Conservation (phyloP, 768 basidiomycete species). For the Macrolepiota fuliginosa region DNA sequence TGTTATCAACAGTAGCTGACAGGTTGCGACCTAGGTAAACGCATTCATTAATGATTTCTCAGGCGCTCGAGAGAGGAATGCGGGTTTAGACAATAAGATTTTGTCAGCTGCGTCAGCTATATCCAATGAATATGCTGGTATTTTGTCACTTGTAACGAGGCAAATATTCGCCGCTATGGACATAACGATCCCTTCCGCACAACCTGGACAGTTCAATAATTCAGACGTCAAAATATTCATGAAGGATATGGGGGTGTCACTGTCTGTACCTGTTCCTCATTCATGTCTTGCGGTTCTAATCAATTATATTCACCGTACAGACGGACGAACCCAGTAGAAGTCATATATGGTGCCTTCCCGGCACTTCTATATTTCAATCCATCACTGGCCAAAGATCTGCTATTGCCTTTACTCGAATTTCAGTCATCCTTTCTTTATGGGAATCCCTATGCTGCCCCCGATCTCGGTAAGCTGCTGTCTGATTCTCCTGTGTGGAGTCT, state of each 20-base stretch:
- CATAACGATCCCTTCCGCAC: slow-evolving; percentile 35
- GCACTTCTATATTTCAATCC: slow-evolving; percentile 41
- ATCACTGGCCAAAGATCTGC: slow-evolving; percentile 35
- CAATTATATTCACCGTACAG: background rate
- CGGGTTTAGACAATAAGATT: slow-evolving; percentile 37
- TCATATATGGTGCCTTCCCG: slow-evolving; percentile 40
- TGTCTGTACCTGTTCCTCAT: slow-evolving; percentile 31
- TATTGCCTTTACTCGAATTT: slow-evolving; percentile 48
- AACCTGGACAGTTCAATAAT: slow-evolving; percentile 27
- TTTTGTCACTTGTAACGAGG: slow-evolving; percentile 41
- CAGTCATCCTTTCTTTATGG: slow-evolving; percentile 26
- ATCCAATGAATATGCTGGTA: slow-evolving; percentile 36
- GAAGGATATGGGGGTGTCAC: slow-evolving; percentile 42
- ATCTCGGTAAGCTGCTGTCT: slow-evolving; percentile 23
- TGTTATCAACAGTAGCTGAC: slow-evolving; percentile 10
- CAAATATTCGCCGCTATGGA: slow-evolving; percentile 46
- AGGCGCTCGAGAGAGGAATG: slow-evolving; percentile 31
- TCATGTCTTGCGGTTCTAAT: background rate
- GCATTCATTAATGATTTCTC: slow-evolving; percentile 39
- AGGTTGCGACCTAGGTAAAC: slow-evolving; percentile 29
- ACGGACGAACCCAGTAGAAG: slow-evolving; percentile 43
- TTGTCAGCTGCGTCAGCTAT: slow-evolving; percentile 32
- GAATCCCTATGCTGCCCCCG: slow-evolving; percentile 24
- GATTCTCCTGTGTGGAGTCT: background rate
- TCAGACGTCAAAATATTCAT: slow-evolving; percentile 45